These are phyloP conservation scores for Rubia tinctorum DNA, from an alignment of 305 asterid species.

Conservation along the genomic window DNA sequence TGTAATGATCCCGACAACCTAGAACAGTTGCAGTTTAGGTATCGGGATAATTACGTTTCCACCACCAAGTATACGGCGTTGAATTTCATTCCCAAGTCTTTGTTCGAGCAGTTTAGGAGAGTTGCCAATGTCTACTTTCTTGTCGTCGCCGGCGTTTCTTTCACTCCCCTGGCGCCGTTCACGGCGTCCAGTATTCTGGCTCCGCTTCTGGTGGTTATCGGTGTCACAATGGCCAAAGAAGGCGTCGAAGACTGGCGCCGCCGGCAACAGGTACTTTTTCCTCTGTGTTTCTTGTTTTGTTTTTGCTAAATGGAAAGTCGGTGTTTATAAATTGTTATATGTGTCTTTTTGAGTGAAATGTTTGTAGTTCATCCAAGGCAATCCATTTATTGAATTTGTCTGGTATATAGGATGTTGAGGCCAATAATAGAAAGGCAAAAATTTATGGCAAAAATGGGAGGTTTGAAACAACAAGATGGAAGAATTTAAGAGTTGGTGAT, in stretches of 20 bases:
- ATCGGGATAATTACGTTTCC: constrained; percentile 74
- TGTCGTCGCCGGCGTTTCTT: constrained; percentile 88
- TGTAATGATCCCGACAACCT: constrained; percentile 78
- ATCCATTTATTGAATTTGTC: constrained; percentile 11
- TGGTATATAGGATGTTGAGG: constrained; percentile 67
- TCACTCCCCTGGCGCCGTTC: constrained; percentile 80
- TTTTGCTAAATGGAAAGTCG: not conserved
- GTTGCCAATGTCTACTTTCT: constrained; percentile 91
- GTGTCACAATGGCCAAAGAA: constrained; percentile 94
- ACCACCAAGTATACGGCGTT: constrained; percentile 83
- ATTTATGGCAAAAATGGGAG: constrained; percentile 40
- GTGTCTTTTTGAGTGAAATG: not conserved
- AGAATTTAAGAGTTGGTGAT: constrained; percentile 82
- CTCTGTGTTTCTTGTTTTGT: not conserved
- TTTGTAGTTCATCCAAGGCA: not conserved
- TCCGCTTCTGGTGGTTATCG: constrained; percentile 81
- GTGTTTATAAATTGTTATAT: not conserved
- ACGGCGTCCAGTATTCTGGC: constrained; percentile 69
- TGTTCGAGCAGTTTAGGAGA: constrained; percentile 98
- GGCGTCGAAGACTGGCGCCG: constrained; percentile 98
- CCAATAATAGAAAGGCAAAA: constrained; percentile 73
- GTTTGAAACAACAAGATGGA: constrained; percentile 70
- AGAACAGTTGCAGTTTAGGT: constrained; percentile 54
- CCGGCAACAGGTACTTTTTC: constrained; percentile 55
- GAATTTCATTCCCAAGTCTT: constrained; percentile 86